Evolutionary conservation across 2,329 filamentous ascomycete genomes (phyloP), one percentile per base, ranked within the genome.

Genomic region (Cladosporium colombiae): DNA sequence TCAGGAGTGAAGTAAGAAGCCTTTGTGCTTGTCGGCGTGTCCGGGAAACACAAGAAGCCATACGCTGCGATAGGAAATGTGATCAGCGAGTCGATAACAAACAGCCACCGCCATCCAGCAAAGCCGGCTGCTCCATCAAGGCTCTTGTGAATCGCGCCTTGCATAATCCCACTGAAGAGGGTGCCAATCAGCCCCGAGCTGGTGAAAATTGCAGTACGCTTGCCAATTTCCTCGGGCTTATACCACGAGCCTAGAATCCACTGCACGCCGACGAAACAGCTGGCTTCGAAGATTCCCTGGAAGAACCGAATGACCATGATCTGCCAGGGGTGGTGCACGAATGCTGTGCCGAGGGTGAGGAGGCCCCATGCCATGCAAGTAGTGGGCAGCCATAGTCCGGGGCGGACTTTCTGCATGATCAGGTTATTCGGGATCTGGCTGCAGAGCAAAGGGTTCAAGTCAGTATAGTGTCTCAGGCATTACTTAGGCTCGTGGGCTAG

Each of bases 371-470:
- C 71, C 88, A 88, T 79, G 58, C 70, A 72, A 13, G 72, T 73
- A 23, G 66, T 68, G 0, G 72, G 70, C 14, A 74, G 50, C 67
- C 86, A 90, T 67, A 85, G 80, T n/a, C 87, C 81, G 2, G 88
- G 88, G 59, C 83, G 83, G 67, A 90, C 73, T 69, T 88, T 87
- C 74, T 89, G 85, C 2, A 91, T 80, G 2, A 86, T 86, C 10
- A 89, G 74, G 70, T 88, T 88, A 62, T 83, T 85, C 0, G 86
- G 86, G 18, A 89, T 78, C 73, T 90, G 86, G 0, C 87, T n/a
- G n/a, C n/a, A 29, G 27, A 29, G 27, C 27, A 6, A 29, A 29
- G 27, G 27, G 6, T 29, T 29, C 27, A 29, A 29, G 27, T 29
- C 27, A 29, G 27, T 6, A 29, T 5, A 29, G 27, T 29, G 27